Conservation (phyloP, 768 basidiomycete species). For the Serendipita sp. region DNA sequence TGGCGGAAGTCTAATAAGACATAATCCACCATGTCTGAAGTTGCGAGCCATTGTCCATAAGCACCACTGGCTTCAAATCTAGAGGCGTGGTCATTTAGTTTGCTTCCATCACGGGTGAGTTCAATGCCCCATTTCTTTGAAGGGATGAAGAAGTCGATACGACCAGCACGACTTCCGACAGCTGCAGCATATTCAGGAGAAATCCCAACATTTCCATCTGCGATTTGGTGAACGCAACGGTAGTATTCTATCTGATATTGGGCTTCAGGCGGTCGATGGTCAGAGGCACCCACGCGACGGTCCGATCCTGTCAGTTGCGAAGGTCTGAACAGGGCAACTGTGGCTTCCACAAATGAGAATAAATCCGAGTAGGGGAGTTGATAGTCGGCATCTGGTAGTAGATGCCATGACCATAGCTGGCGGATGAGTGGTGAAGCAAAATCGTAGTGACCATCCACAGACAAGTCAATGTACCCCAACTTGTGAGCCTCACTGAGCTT, state of each 20-base stretch:
- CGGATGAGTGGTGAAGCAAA: neutral
- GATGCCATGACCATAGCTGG: neutral
- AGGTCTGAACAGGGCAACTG: neutral
- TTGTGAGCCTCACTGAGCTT: neutral
- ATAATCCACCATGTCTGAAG: constrained; percentile 1
- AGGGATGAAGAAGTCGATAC: constrained; percentile 9
- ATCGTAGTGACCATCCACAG: neutral
- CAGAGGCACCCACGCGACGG: neutral
- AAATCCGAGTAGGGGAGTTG: neutral
- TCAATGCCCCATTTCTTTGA: constrained; percentile 7
- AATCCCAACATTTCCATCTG: constrained; percentile 3
- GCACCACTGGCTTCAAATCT: constrained; percentile 6
- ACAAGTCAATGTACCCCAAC: neutral
- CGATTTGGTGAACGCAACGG: neutral
- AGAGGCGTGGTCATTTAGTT: constrained; percentile 5
- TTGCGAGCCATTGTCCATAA: constrained; percentile 2
- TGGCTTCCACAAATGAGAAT: neutral
- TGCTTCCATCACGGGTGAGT: neutral
- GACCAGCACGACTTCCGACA: constrained; percentile 1
- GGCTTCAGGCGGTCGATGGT: neutral
- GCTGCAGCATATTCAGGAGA: neutral
- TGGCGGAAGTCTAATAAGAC: neutral
- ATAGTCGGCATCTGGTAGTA: neutral
- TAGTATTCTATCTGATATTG: neutral
- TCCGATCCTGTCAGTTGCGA: neutral